A percentile compares a stretch with the other conserved stretches of the same genome.
Conservation (phyloP, 129 eudicot species). For the Tagetes erecta region DNA sequence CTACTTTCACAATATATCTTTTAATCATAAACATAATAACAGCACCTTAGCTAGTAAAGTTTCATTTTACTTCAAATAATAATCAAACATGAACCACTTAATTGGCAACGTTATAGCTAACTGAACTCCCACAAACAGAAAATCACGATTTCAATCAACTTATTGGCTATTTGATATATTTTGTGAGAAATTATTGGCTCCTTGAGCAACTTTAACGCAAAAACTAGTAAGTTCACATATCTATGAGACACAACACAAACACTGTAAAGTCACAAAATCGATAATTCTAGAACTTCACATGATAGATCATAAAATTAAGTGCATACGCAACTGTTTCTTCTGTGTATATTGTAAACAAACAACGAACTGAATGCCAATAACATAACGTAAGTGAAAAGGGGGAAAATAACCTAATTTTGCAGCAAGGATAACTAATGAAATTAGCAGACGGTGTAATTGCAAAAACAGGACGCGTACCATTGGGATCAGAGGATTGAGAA, state of each 20-base stretch:
- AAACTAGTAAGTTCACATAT: neutral
- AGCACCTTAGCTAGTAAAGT: neutral
- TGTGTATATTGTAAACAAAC: neutral
- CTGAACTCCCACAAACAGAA: neutral
- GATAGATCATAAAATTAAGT: neutral
- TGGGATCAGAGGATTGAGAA: slow-evolving; percentile 34
- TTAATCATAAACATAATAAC: neutral
- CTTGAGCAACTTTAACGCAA: neutral
- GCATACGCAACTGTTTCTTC: neutral
- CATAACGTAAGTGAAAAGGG: neutral
- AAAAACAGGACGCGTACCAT: slow-evolving; percentile 28
- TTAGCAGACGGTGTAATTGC: neutral
- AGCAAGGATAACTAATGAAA: neutral
- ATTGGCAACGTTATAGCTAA: neutral
- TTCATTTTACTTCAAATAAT: neutral
- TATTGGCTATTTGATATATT: neutral
- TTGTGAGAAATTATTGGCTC: neutral
- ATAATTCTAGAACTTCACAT: slow-evolving; percentile 1
- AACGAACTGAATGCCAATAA: neutral
- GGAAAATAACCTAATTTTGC: slow-evolving; percentile 7
- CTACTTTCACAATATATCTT: slow-evolving; percentile 3
- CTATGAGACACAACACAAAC: slow-evolving; percentile 6
- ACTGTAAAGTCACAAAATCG: slow-evolving; percentile 21
- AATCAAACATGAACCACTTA: neutral
- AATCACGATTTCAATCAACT: neutral